Evolutionary conservation across 768 basidiomycete species (phyloP).

Genomic region (Xerocomellus intermedius): DNA sequence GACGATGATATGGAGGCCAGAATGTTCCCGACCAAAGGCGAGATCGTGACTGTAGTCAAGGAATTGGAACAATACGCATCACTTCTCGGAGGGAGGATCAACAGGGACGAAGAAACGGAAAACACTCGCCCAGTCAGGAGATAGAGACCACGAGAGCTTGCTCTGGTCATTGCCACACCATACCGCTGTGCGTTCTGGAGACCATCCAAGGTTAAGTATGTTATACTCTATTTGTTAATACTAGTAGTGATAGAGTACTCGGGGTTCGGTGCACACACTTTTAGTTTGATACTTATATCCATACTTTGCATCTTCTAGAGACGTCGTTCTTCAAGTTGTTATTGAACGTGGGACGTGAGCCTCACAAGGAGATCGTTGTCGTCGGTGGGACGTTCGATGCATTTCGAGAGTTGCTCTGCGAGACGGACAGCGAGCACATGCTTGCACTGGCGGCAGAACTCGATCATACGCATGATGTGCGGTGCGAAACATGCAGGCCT

Average conservation of each 20-base stretch:
- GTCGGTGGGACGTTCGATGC: constrained; percentile 46
- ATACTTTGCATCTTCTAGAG: constrained; percentile 4
- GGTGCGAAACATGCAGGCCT: constrained; percentile 5
- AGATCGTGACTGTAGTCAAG: constrained; percentile 48
- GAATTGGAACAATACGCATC: constrained; percentile 58
- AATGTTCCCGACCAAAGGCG: constrained; percentile 26
- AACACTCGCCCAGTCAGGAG: background rate
- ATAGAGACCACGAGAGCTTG: constrained; percentile 6
- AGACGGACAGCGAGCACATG: constrained; percentile 69
- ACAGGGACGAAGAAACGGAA: constrained; percentile 30
- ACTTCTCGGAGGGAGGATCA: constrained; percentile 57
- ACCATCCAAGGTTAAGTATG: constrained; percentile 8
- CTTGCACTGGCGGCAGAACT: constrained; percentile 59
- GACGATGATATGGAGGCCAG: constrained; percentile 1
- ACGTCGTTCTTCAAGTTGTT: background rate
- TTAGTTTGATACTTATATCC: constrained; percentile 16
- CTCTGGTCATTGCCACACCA: background rate
- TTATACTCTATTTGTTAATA: constrained; percentile 31
- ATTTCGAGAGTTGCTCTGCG: constrained; percentile 52
- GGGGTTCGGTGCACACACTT: background rate
- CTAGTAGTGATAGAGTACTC: constrained; percentile 17
- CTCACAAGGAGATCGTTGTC: constrained; percentile 47
- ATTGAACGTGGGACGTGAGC: constrained; percentile 17
- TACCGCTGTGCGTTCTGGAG: constrained; percentile 10
- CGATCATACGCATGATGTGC: background rate